Evolutionary conservation across 2,329 filamentous ascomycete genomes (phyloP), one percentile per base, ranked within the genome.

Genomic region (Epichloe uncinata): DNA sequence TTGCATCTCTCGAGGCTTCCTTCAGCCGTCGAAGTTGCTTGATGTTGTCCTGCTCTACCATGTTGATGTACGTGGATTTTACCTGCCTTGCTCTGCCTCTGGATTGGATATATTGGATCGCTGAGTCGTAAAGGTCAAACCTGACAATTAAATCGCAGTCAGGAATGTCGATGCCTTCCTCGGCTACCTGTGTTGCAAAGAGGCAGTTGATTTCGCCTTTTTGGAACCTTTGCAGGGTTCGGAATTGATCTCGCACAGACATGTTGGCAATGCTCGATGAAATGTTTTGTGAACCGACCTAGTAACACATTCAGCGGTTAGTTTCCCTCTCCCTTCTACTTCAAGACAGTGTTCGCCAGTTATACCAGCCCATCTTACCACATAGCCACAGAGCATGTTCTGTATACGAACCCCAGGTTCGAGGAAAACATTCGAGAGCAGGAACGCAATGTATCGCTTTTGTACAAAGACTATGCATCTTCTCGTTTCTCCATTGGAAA

Each of bases 41-140:
- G 12, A 63, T 55, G 57, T 95, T 95, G 7, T 75, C 77, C 1
- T 66, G 61, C 61, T 97, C 90, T 2, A 87, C 63, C 85, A 98
- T 90, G 59, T 86, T 87, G 35, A 90, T 77, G 63, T 91, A 96
- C 54, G 78, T 81, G 0, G 93, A 97, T 49, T 84, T 76, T 0
- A 69, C 65, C 58, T 88, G 85, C 38, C 93, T 78, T 12, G 93
- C 93, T 49, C 93, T 79, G 0, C 93, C 93, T 54, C 88, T 79
- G 13, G 90, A 96, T 64, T 98, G 93, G 18, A 97, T 82, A 61
- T 96, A 97, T 60, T 95, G 87, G 48, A 97, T 97, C 65, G 95
- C 81, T 0, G 91, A 96, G 11, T 77, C 74, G 66, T 89, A 95
- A 2, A 95, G 75, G 61, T 97, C 88, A 59, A 96, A 98, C 2